A percentile compares a stretch with the other conserved stretches of the same genome.
Evolutionary conservation across 352 stramenopile species (phyloP).

Genomic region (Phytophthora rubi): DNA sequence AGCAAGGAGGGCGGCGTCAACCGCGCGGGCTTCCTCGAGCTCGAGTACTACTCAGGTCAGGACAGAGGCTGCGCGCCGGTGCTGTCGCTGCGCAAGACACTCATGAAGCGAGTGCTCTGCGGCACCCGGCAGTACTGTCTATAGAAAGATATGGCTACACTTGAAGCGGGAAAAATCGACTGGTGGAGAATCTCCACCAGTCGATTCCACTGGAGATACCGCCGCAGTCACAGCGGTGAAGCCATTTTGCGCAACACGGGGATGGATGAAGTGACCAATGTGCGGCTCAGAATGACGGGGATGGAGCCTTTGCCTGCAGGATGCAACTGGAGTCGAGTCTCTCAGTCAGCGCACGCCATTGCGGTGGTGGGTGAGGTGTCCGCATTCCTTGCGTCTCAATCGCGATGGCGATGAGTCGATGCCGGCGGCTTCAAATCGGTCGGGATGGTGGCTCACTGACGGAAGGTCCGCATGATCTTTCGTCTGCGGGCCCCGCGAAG

Average conservation of each 20-base stretch:
- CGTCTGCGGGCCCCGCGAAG: background rate
- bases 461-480: conserved; percentile 17
- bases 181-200: no score
- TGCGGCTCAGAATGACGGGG: no score
- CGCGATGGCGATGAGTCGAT: no score
- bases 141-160: conserved; percentile 34
- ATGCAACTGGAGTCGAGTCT: no score
- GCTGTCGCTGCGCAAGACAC: conserved; percentile 57
- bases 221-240: no score
- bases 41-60: conserved; percentile 79
- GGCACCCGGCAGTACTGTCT: conserved; percentile 77
- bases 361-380: background rate
- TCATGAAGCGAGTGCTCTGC: conserved; percentile 66
- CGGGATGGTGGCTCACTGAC: conserved; percentile 12
- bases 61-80: conserved; percentile 71
- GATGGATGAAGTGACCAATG: no score
- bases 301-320: no score
- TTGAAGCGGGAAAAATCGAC: background rate
- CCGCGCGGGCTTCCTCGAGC: conserved; percentile 62
- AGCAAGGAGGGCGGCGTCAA: conserved; percentile 74
- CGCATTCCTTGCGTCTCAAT: background rate
- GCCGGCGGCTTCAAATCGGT: conserved; percentile 25
- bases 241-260: no score
- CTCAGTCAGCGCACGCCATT: background rate
- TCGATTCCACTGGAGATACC: no score